Percentiles rank a stretch among this genome's conserved stretches.
These are phyloP conservation scores for Zasmidium cellare DNA, from an alignment of 2,329 filamentous ascomycete species.

Conservation along the genomic window DNA sequence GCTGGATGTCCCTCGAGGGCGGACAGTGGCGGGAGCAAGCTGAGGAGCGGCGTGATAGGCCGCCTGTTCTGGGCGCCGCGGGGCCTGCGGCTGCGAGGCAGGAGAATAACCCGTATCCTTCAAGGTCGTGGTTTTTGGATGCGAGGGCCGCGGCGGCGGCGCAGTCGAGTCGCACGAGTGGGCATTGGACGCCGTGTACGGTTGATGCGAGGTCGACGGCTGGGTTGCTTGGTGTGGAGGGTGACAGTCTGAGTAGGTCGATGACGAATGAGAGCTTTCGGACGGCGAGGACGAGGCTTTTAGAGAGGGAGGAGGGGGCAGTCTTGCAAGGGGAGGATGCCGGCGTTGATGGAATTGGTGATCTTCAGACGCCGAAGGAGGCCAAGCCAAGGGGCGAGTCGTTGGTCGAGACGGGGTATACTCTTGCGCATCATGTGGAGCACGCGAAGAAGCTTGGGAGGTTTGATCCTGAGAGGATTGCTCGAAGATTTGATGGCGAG, in stretches of 20 bases:
- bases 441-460: neutral
- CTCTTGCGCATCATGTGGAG: neutral
- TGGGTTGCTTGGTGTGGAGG: neutral
- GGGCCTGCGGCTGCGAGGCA: neutral
- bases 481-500: neutral
- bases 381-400: neutral
- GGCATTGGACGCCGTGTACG: neutral
- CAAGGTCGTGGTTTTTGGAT: neutral
- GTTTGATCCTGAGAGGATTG: neutral
- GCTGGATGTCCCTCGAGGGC: neutral
- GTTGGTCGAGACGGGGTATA: neutral
- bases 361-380: neutral
- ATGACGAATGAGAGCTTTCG: too few species aligned
- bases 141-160: neutral
- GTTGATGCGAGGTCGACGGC: neutral
- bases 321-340: too few species aligned
- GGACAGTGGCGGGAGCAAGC: neutral
- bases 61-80: too few species aligned
- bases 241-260: too few species aligned
- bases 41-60: too few species aligned
- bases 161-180: neutral
- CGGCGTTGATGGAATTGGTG: too few species aligned
- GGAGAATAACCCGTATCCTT: neutral
- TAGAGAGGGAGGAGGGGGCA: too few species aligned
- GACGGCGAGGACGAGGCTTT: too few species aligned